A percentile compares a stretch with the other conserved stretches of the same genome.
phyloP scores from a whole-genome alignment of 768 basidiomycete species.

The Chiua virens region DNA sequence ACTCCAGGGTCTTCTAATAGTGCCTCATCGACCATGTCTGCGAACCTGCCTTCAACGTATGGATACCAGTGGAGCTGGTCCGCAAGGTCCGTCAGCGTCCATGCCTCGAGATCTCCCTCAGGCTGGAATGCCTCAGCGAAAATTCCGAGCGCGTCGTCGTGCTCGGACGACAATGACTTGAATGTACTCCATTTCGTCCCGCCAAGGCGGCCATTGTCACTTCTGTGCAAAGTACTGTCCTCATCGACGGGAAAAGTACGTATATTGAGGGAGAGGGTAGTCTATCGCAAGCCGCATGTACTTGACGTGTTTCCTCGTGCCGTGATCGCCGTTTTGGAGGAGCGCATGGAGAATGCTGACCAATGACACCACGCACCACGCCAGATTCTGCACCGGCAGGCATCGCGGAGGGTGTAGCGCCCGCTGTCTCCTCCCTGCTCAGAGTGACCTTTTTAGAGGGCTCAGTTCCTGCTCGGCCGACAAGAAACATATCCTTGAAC shows the following conservation, averaged over 20 bases:
- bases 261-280: constrained; percentile 34
- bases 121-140: constrained; percentile 44
- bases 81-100: constrained; percentile 45
- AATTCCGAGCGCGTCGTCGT: constrained; percentile 46
- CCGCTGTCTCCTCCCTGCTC: constrained; percentile 26
- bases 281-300: constrained; percentile 61
- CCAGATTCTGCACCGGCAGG: constrained; percentile 41
- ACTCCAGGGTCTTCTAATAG: constrained; percentile 50
- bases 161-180: constrained; percentile 38
- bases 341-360: constrained; percentile 41
- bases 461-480: constrained; percentile 53
- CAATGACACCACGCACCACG: constrained; percentile 50
- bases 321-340: constrained; percentile 30
- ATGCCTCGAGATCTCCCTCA: constrained; percentile 38
- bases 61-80: constrained; percentile 33
- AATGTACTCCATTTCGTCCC: constrained; percentile 47
- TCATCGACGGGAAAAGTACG: constrained; percentile 13
- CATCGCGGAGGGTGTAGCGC: constrained; percentile 58
- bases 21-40: constrained; percentile 20
- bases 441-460: neutral
- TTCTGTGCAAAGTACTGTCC: neutral
- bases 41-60: constrained; percentile 20
- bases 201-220: neutral
- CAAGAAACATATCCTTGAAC: constrained; percentile 64
- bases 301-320: constrained; percentile 29